These are phyloP conservation scores for Entonaema liquescens DNA, from an alignment of 495 filamentous ascomycete species.

Conservation along the genomic window DNA sequence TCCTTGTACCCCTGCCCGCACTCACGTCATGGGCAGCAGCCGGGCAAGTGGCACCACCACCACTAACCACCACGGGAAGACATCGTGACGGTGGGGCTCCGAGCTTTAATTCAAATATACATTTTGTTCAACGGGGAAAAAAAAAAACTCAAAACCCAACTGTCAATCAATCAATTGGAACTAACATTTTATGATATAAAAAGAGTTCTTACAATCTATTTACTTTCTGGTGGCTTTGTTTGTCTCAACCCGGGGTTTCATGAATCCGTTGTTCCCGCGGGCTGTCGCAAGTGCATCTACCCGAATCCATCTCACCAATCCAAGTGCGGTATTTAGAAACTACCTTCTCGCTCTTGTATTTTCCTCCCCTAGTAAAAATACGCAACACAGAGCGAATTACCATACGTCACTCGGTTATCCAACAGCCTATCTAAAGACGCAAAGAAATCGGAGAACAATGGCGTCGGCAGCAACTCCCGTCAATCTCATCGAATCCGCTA, in stretches of 20 bases:
- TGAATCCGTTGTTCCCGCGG: conserved; percentile 28
- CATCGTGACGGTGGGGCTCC: conserved; percentile 36
- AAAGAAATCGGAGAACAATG: conserved; percentile 22
- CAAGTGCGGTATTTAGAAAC: conserved; percentile 40
- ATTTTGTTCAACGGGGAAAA: background rate
- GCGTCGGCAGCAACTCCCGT: conserved; percentile 23
- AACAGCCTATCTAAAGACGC: conserved; percentile 7
- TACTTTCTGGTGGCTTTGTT: background rate
- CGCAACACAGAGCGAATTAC: background rate
- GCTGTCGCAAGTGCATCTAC: conserved; percentile 26
- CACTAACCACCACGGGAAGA: conserved; percentile 15
- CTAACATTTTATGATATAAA: too few species aligned
- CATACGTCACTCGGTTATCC: conserved; percentile 13
- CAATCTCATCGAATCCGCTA: conserved; percentile 76
- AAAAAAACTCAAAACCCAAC: background rate
- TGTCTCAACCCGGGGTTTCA: conserved; percentile 16
- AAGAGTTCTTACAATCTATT: background rate
- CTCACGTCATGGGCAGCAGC: conserved; percentile 33
- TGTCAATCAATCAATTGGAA: background rate
- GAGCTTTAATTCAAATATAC: conserved; percentile 15
- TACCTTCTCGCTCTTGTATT: conserved; percentile 18
- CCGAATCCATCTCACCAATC: conserved; percentile 18
- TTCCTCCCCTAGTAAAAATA: background rate
- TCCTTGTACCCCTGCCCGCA: conserved; percentile 1
- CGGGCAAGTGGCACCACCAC: conserved; percentile 26